Evolutionary conservation across 257 asterid species (phyloP).

Genomic region (Verbascum thapsus): DNA sequence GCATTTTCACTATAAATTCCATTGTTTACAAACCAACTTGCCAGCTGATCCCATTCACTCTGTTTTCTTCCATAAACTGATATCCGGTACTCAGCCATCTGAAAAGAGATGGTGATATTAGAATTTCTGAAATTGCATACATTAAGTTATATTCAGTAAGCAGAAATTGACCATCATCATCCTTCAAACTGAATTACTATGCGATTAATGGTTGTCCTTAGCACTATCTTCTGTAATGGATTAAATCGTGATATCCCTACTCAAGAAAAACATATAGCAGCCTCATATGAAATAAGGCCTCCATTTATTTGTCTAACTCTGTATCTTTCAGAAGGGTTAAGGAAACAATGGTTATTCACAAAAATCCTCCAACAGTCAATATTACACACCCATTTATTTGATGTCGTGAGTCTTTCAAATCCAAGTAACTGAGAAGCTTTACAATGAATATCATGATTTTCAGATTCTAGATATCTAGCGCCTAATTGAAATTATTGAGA

Average conservation of each 20-base stretch:
- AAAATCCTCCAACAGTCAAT: not conserved
- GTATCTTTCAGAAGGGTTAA: not conserved
- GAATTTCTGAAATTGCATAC: slow-evolving; percentile 21
- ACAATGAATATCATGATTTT: not conserved
- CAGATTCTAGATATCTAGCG: not conserved
- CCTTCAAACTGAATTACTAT: slow-evolving; percentile 2
- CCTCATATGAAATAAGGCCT: slow-evolving; percentile 7
- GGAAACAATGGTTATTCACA: not conserved
- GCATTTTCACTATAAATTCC: slow-evolving; percentile 74
- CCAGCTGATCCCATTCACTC: slow-evolving; percentile 96
- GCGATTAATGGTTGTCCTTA: slow-evolving; percentile 1
- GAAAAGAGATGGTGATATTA: slow-evolving; percentile 31
- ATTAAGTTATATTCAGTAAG: slow-evolving; percentile 26
- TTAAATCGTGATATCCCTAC: slow-evolving; percentile 14
- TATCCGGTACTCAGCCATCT: slow-evolving; percentile 93
- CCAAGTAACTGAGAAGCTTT: not conserved
- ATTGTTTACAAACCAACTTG: slow-evolving; percentile 91
- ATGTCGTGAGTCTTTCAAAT: not conserved
- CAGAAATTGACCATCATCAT: slow-evolving; percentile 25
- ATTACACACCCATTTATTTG: not conserved
- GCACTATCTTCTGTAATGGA: slow-evolving; percentile 14
- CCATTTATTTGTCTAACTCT: not conserved
- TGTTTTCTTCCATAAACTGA: slow-evolving; percentile 91
- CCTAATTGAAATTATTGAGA: not conserved
- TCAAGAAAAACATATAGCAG: slow-evolving; percentile 2